Percentiles rank a stretch among this genome's conserved stretches.
These are phyloP conservation scores for Prototheca cutis DNA, from an alignment of 163 green algal species.

Conservation along the genomic window DNA sequence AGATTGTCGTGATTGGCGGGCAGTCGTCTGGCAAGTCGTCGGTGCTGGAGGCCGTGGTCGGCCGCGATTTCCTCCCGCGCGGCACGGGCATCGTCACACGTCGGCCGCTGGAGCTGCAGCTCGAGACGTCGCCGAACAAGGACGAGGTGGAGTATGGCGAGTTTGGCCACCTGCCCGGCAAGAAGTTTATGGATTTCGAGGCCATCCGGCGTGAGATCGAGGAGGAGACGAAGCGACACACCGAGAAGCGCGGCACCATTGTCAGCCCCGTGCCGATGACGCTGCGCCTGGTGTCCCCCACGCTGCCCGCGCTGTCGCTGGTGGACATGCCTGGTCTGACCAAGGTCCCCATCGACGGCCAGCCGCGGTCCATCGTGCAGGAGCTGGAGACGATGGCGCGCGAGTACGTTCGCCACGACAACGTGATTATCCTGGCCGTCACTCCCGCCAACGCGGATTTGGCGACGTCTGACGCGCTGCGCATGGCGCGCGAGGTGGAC, in stretches of 20 bases:
- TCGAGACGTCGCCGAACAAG: conserved; percentile 62
- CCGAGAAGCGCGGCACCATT: conserved; percentile 58
- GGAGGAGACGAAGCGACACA: conserved; percentile 72
- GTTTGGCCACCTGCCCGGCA: conserved; percentile 69
- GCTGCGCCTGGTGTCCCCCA: conserved; percentile 73
- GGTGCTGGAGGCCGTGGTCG: conserved; percentile 88
- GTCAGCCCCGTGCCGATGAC: conserved; percentile 85
- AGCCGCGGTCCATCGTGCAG: conserved; percentile 79
- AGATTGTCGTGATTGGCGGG: conserved; percentile 86
- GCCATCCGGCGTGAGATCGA: conserved; percentile 83
- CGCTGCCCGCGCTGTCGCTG: conserved; percentile 83
- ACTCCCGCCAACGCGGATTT: conserved; percentile 92
- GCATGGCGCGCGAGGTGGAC: conserved; percentile 83
- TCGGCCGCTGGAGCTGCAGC: conserved; percentile 75
- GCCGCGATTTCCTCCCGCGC: conserved; percentile 82
- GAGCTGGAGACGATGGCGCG: conserved; percentile 17
- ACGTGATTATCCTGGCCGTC: conserved; percentile 91
- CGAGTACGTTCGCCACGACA: conserved; percentile 61
- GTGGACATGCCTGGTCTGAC: conserved; percentile 93
- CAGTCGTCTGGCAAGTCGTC: conserved; percentile 89
- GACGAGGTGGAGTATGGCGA: conserved; percentile 74
- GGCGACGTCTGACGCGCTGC: conserved; percentile 83
- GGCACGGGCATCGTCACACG: conserved; percentile 87
- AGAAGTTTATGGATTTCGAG: conserved; percentile 78
- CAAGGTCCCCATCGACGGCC: conserved; percentile 91